Base-by-base conservation (phyloP, 768 basidiomycete species). In the Vishniacozyma victoriae region DNA sequence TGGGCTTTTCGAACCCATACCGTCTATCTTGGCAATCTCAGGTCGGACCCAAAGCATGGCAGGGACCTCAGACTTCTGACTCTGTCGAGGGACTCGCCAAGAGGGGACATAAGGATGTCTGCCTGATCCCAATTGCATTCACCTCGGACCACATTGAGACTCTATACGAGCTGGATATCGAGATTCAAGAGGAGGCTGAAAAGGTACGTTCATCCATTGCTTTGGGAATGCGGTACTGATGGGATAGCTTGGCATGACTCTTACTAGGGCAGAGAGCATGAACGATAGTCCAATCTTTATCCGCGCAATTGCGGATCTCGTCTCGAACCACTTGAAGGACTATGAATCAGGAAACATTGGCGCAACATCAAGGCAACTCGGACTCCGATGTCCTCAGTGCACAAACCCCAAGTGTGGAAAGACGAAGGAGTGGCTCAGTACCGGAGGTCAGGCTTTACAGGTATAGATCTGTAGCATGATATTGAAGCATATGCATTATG, bases 121-220 rank as follows among this genome's bases (percentile, higher is more conserved):
- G 96, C 47, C 75, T 97, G 31, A 82, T 99, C 5, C 95, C 95
- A 0, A 91, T 99, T 54, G 95, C 95, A 20, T 99, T 99, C 75
- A 99, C 95, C 13, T 91, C 86, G 70, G 95, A 99, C 73, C 95
- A 99, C 70, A 97, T 99, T 64, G 95, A 99, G 77, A 99, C 95
- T 19, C 76, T 99, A 41, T 97, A 87, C 63, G 95, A 99, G 75
- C 78, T 97, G 41, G 95, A 99, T 71, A 71, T 92, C 44, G 95
- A 99, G 71, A 95, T 97, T 65, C 79, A 79, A 48, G 83, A 83
- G 73, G 92, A 97, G 73, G 95, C 87, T 7, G 79, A 79, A 69
- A 83, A 93, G 81, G 91, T 91, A 60, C 67, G 80, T 33, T n/a
- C 9, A n/a, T 33, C 29, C 29, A 33, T 33, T n/a, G n/a, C n/a